phyloP scores from a whole-genome alignment of 345 rosid species.

The Litchi chinensis region DNA sequence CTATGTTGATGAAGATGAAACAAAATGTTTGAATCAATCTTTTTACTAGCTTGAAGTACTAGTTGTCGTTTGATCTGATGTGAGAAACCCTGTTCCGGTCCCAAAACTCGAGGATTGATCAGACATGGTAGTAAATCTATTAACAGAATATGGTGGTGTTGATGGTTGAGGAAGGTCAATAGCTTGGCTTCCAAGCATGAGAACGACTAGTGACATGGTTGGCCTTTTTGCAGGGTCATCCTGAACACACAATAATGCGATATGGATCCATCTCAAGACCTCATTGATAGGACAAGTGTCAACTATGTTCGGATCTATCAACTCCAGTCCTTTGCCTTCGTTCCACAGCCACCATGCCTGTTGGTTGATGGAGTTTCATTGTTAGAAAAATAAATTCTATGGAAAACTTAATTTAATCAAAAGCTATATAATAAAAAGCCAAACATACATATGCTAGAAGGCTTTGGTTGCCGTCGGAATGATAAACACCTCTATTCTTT shows the following conservation, averaged over 20 bases:
- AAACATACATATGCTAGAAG: constrained; percentile 43
- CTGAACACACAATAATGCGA: constrained; percentile 51
- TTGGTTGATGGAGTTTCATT: neutral
- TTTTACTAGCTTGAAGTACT: constrained; percentile 25
- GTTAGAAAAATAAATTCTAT: too few species aligned
- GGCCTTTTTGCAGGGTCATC: constrained; percentile 49
- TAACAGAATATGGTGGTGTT: constrained; percentile 30
- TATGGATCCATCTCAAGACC: constrained; percentile 45
- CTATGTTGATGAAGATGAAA: neutral
- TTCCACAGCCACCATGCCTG: constrained; percentile 55
- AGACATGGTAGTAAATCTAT: constrained; percentile 25
- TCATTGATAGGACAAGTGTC: constrained; percentile 21
- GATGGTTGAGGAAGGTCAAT: constrained; percentile 37
- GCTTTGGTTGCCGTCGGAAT: constrained; percentile 28
- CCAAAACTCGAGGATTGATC: constrained; percentile 29
- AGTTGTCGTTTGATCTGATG: constrained; percentile 38
- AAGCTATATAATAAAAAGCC: neutral
- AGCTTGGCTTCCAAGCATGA: constrained; percentile 53
- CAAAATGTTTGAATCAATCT: neutral
- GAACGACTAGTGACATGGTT: constrained; percentile 42
- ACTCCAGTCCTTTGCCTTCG: constrained; percentile 36
- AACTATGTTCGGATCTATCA: constrained; percentile 38
- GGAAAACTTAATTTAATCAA: too few species aligned
- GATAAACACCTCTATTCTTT: constrained; percentile 40
- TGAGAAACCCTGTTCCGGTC: constrained; percentile 10